These are phyloP conservation scores for Metschnikowia baotianmanensis DNA, from an alignment of 805 yeast genomes.

Conservation along the genomic window DNA sequence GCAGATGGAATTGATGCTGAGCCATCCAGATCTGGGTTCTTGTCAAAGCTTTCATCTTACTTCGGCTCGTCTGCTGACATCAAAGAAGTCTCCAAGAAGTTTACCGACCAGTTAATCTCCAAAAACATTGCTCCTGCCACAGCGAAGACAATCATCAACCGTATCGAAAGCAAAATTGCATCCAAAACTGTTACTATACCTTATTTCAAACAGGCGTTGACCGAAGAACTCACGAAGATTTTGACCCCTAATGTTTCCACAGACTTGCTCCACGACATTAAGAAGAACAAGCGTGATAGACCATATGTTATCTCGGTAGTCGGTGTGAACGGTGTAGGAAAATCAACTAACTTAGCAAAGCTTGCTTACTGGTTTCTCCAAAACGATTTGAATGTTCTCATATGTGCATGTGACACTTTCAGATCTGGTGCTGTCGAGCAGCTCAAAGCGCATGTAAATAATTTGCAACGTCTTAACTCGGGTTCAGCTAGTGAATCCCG, in stretches of 20 bases:
- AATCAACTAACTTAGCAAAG: conserved; percentile 92
- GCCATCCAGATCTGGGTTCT: conserved; percentile 23
- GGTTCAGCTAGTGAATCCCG: conserved; percentile 36
- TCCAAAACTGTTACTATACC: conserved; percentile 73
- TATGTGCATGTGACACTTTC: conserved; percentile 97
- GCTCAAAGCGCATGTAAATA: conserved; percentile 86
- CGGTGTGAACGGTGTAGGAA: conserved; percentile 98
- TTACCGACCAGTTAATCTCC: conserved; percentile 73
- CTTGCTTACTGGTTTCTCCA: conserved; percentile 94
- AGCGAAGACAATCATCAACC: conserved; percentile 66
- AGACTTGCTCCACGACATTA: conserved; percentile 80
- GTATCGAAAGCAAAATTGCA: conserved; percentile 64
- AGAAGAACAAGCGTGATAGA: conserved; percentile 38
- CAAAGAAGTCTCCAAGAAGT: conserved; percentile 57
- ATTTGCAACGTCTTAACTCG: conserved; percentile 65
- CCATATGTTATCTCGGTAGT: conserved; percentile 97
- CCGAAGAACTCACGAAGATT: conserved; percentile 70
- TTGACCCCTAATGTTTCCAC: conserved; percentile 91
- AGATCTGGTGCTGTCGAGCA: conserved; percentile 99
- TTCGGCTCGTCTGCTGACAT: conserved; percentile 47
- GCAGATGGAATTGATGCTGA: conserved; percentile 12
- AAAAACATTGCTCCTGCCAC: conserved; percentile 93
- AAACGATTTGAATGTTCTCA: conserved; percentile 78
- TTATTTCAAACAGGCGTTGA: conserved; percentile 58
- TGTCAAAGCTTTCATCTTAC: conserved; percentile 35